These are phyloP conservation scores for Nymphaea thermarum DNA, from an alignment of 164 flowering plant genomes.

Conservation along the genomic window DNA sequence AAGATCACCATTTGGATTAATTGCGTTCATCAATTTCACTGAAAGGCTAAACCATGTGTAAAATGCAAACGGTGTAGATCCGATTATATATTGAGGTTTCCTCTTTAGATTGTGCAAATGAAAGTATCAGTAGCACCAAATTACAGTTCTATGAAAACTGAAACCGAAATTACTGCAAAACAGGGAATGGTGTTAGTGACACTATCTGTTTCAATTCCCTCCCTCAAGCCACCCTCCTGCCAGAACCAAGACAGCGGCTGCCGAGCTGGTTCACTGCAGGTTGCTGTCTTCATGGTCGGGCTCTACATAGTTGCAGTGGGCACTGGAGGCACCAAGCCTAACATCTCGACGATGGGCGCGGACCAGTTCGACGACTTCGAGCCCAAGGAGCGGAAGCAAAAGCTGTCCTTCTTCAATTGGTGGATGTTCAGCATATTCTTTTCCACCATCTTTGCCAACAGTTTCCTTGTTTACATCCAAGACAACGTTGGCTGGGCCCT, in stretches of 20 bases:
- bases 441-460: conserved; percentile 47
- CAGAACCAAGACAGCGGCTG: conserved; percentile 4
- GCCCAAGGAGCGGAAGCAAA: conserved; percentile 36
- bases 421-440: conserved; percentile 49
- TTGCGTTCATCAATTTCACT: too few species aligned
- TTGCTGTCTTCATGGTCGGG: conserved; percentile 37
- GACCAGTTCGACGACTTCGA: conserved; percentile 58
- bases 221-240: conserved; percentile 38
- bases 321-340: conserved; percentile 63
- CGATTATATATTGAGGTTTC: too few species aligned
- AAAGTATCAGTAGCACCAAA: too few species aligned
- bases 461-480: conserved; percentile 45
- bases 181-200: conserved; percentile 58
- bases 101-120: too few species aligned
- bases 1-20: too few species aligned
- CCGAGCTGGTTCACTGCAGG: conserved; percentile 24
- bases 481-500: conserved; percentile 41
- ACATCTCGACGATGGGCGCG: conserved; percentile 61
- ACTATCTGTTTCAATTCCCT: conserved; percentile 32
- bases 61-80: too few species aligned
- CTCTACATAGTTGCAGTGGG: conserved; percentile 44
- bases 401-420: conserved; percentile 63
- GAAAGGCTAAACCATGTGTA: too few species aligned
- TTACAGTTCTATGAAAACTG: not conserved
- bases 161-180: not conserved